These are phyloP conservation scores for Mycena olivaceomarginata DNA, from an alignment of 768 basidiomycete species.

Conservation along the genomic window DNA sequence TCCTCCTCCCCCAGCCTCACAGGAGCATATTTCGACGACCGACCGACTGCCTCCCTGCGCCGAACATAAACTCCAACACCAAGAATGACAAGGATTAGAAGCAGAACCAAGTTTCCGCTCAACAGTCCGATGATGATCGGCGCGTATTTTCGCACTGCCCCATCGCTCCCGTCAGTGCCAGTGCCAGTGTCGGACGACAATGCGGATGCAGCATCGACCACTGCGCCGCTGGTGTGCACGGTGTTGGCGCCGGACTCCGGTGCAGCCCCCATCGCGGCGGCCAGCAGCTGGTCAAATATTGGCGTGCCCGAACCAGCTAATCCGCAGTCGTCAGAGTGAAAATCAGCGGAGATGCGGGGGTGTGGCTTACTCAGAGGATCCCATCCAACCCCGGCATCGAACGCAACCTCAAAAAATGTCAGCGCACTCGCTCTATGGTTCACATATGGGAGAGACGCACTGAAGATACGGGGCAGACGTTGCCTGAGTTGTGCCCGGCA, in stretches of 20 bases:
- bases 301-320: not conserved
- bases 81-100: not conserved
- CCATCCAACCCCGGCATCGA: not conserved
- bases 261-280: not conserved
- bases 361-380: slow-evolving; percentile 2
- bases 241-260: not conserved
- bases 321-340: not conserved
- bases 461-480: not conserved
- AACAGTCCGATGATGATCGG: not conserved
- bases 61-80: not conserved
- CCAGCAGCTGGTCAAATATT: not conserved
- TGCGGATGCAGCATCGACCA: not conserved
- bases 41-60: not conserved
- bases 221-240: not conserved
- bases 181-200: not conserved
- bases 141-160: not conserved
- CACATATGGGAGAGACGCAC: not conserved
- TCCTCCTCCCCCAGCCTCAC: not conserved
- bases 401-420: not conserved
- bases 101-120: not conserved
- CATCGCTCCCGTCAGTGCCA: not conserved
- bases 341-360: not conserved
- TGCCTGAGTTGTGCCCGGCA: not conserved
- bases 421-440: not conserved
- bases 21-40: not conserved